Evolutionary conservation across 108 stramenopile genomes (phyloP), one percentile per base, ranked within the genome.

Genomic region (Chaetoceros tenuissimus): DNA sequence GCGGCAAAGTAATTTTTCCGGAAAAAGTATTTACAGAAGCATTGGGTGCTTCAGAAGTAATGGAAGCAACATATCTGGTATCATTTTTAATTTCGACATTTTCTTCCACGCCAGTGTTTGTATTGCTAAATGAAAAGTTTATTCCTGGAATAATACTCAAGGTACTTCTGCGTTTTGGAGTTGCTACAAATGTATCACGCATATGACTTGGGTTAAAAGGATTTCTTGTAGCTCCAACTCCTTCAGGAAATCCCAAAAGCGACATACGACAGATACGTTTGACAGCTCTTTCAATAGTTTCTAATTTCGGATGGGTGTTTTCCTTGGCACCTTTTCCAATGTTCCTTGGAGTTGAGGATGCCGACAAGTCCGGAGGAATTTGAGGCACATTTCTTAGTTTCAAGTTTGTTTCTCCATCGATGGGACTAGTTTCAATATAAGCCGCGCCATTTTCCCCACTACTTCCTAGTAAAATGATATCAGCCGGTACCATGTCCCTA

Each of bases 391-490:
- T 81, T 8, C 89, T 66, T 43, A 92, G 78, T 62, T 98, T 98
- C 46, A 98, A 72, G 52, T 98, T 97, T 19, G 98, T 98, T 71
- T 98, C 98, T 27, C 98, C 98, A 59, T 98, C 98, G 34, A 98
- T 94, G 56, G 91, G 92, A 48, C 78, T 77, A 13, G 98, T 98
- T 74, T 96, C 94, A 50, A 98, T 89, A 80, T 96, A 97, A 48
- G 79, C 79, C 57, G 70, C 74, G 16, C 89, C 95, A 2, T 75
- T 74, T 24, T 96, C 93, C 43, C 75, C 76, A 46, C 82, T 71
- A 55, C 79, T 85, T 5, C 90, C 87, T 46, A 98, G 59, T 46
- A 98, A 67, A 24, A 98, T 74, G 54, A 96, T 57, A 71, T 99
- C 98, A 17, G 95, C 96, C 5, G 98, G 96, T 19, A 97, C 71